Base-by-base conservation (phyloP, 306 rosid species). In the Ziziphus jujuba region DNA sequence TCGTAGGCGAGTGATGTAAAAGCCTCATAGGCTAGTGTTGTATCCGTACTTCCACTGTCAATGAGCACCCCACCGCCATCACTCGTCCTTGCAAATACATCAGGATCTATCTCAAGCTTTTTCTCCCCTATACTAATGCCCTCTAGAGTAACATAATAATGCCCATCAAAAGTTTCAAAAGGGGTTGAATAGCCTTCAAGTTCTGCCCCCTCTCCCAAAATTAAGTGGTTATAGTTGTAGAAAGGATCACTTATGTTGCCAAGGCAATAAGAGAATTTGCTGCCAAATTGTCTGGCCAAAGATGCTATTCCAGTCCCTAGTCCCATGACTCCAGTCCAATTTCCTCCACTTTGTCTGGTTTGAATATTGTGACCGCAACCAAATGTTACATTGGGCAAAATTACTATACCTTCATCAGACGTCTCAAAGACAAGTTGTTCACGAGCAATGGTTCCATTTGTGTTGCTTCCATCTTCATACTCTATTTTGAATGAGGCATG, bases 11-110 rank as follows among this genome's bases (percentile, higher is more conserved):
- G 57, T 20, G 24, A 10, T 14, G 45, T 3, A 24, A 57, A 66
- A 6, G 70, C 84, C 34, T 23, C 61, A 48, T 65, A 71, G 57
- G 31, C 75, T 19, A 81, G 67, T 60, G 33, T 59, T 28, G 67
- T 66, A 1, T 76, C 0, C 35, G 82, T 43, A 34, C 67, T 9
- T 2, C 86, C 84, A 7, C 80, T 24, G 68, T 84, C 82, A 11
- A 84, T 60, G 9, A 81, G 5, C n/a, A 66, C 80, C 63, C 89
- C 86, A n/a, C 86, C 80, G 15, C 77, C 82, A 21, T 74, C 5
- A 48, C 23, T 28, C 16, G 72, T 57, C 12, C 72, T 70, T 48
- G 52, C 69, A 58, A 81, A 76, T 14, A 70, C 33, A 44, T 10
- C 2, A 15, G 73, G 78, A 14, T 36, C 67, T 7, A 81, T 60